These are phyloP conservation scores for Graphium sp. DNA, from an alignment of 2,329 filamentous ascomycete species.

Conservation along the genomic window DNA sequence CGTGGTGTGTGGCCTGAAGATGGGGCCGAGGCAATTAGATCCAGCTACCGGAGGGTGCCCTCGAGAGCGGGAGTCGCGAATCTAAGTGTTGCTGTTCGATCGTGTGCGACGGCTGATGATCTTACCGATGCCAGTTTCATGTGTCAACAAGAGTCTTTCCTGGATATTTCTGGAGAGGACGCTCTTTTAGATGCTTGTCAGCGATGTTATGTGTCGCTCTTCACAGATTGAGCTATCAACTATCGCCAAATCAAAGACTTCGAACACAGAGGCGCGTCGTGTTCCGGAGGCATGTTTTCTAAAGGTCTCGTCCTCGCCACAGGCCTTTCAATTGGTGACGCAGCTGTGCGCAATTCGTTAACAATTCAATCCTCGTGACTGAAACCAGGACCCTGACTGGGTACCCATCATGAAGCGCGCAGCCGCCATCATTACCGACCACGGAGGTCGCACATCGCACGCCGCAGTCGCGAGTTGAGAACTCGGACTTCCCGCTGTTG, in stretches of 20 bases:
- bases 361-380: constrained; percentile 16
- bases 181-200: constrained; percentile 16
- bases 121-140: constrained; percentile 20
- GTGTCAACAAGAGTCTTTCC: constrained; percentile 18
- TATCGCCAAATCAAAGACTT: constrained; percentile 13
- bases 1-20: constrained; percentile 13
- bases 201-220: constrained; percentile 19
- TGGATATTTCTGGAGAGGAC: constrained; percentile 15
- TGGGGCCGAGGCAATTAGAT: constrained; percentile 11
- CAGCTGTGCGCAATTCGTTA: constrained; percentile 15
- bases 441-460: constrained; percentile 19
- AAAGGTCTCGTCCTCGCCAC: constrained; percentile 12
- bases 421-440: constrained; percentile 17
- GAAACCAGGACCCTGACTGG: constrained; percentile 18
- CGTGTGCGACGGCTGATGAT: constrained; percentile 20
- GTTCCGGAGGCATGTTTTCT: constrained; percentile 21
- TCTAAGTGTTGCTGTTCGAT: constrained; percentile 18
- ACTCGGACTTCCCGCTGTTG: constrained; percentile 17
- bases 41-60: constrained; percentile 12
- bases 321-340: constrained; percentile 15
- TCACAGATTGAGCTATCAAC: constrained; percentile 18
- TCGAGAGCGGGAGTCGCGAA: constrained; percentile 7
- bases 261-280: constrained; percentile 12
- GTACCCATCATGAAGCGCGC: constrained; percentile 19
- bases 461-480: constrained; percentile 22